Base-by-base conservation (phyloP, 139 green algal species). In the Ulvella scutata region DNA sequence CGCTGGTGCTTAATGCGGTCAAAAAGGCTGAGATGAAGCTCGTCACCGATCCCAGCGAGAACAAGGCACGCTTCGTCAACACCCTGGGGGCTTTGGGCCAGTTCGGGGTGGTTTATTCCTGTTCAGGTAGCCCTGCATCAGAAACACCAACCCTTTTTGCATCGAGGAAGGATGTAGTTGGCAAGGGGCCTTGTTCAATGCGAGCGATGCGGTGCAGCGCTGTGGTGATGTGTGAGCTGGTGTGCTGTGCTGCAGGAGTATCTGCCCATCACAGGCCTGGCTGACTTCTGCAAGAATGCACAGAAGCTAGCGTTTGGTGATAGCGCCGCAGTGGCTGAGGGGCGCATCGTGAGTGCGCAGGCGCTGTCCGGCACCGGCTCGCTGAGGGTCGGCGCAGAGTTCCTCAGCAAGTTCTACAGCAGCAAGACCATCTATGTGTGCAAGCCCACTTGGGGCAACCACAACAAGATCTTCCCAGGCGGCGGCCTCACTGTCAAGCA, bases 381-480 rank as follows among this genome's bases (percentile, higher is more conserved):
- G 0, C 87, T 94, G 33, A 82, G 88, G 29, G 81, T 92, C 51
- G 89, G 88, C 9, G 90, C 83, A 0, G 90, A 89, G 78, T 94
- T 96, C 72, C 81, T 96, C 34, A 74, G 76, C 20, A 43, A 73
- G 3, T 86, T 90, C 78, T 91, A 91, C 74, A 67, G 78, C 3
- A 77, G 78, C 37, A 80, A 82, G 37, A 40, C 75, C 4, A 81
- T 94, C 4, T 93, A 90, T 79, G 75, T 97, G 60, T 84, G 88
- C 33, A 77, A 84, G 38, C 92, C 92, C 37, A 94, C 88, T 23
- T 96, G 91, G 91, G 82, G 84, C 40, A 92, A 89, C 74, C 87
- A 93, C 85, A 83, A 84, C 73, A 91, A 90, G 72, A 92, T 96
- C 76, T 96, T 93, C 77, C 62, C 75, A 3, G 84, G 92, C 36